These are phyloP conservation scores for Lactarius sanguifluus DNA, from an alignment of 768 basidiomycete genomes.

Conservation along the genomic window DNA sequence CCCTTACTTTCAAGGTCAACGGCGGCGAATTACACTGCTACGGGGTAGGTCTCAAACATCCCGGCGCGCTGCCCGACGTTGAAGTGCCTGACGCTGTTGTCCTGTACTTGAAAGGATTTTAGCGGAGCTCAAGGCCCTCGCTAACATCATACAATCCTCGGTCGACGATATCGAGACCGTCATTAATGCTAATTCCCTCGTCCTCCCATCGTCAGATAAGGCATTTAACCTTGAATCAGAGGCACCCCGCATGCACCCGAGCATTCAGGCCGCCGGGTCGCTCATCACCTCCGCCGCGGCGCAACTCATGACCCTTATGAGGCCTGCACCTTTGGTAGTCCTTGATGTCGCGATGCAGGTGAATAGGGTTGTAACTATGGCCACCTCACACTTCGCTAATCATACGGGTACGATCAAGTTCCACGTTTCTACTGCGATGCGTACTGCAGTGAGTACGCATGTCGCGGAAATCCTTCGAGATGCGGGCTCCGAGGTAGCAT, in stretches of 20 bases:
- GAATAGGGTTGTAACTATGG: neutral
- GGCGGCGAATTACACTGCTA: neutral
- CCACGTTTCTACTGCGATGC: neutral
- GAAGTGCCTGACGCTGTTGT: neutral
- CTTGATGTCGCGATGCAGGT: neutral
- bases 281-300: neutral
- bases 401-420: neutral
- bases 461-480: neutral
- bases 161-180: neutral
- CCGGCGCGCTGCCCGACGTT: neutral
- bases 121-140: conserved; percentile 8
- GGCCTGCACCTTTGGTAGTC: neutral
- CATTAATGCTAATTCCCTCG: neutral
- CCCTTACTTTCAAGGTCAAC: neutral
- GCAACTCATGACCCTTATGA: neutral
- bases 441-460: neutral
- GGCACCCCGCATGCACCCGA: neutral
- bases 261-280: neutral
- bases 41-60: neutral
- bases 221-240: neutral
- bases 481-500: neutral
- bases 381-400: neutral
- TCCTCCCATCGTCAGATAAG: neutral
- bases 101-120: neutral
- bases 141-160: conserved; percentile 8